phyloP scores from a whole-genome alignment of 2,329 filamentous ascomycete genomes.

The Arthrobotrys sinensis region DNA sequence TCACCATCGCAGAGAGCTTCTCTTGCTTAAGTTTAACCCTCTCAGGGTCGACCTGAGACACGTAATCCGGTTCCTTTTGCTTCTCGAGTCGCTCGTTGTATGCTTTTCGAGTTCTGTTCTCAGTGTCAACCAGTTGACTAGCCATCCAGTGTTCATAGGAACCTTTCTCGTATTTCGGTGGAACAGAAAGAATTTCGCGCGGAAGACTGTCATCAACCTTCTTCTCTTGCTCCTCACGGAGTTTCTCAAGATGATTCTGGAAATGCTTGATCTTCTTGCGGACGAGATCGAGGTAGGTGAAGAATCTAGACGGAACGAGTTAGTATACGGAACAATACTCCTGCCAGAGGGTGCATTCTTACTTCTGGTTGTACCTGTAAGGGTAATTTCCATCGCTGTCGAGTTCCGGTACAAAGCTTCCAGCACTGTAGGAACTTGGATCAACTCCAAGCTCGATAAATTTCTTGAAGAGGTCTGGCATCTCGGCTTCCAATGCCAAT shows the following conservation, averaged over 20 bases:
- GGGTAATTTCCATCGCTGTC: conserved; percentile 61
- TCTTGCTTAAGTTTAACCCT: conserved; percentile 65
- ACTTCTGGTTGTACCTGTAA: conserved; percentile 39
- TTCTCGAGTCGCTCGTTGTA: conserved; percentile 46
- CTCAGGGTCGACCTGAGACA: conserved; percentile 61
- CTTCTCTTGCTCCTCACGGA: conserved; percentile 66
- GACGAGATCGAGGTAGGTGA: conserved; percentile 33
- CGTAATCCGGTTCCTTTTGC: conserved; percentile 47
- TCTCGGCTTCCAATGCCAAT: conserved; percentile 72
- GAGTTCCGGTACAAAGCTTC: conserved; percentile 65
- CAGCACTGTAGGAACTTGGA: conserved; percentile 74
- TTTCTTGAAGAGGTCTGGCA: conserved; percentile 72
- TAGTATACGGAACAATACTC: not conserved
- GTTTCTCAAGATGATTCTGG: conserved; percentile 8
- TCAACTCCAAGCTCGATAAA: conserved; percentile 78
- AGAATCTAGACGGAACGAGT: conserved; percentile 62
- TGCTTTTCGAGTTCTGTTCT: conserved; percentile 65
- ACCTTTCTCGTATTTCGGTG: conserved; percentile 31
- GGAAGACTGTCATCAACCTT: conserved; percentile 66
- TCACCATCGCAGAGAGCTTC: conserved; percentile 72
- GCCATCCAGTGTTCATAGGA: conserved; percentile 62
- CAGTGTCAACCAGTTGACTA: conserved; percentile 67
- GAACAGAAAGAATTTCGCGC: conserved; percentile 33
- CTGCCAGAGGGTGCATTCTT: not conserved
- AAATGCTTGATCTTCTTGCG: conserved; percentile 27